These are phyloP conservation scores for Fusarium citri DNA, from an alignment of 2,329 filamentous ascomycete species.

Conservation along the genomic window DNA sequence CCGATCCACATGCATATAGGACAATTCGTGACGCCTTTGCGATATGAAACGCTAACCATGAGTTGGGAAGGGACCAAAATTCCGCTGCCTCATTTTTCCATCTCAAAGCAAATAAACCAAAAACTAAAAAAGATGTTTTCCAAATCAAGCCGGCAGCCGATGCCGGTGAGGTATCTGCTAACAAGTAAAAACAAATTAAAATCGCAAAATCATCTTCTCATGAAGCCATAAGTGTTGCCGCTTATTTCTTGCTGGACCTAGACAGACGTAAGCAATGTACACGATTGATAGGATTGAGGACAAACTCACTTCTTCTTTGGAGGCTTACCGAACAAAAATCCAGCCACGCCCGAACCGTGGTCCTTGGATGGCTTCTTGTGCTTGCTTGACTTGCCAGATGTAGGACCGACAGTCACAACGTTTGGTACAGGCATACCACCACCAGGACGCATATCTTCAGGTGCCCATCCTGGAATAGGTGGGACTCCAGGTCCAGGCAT, in stretches of 20 bases:
- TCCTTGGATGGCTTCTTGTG: slow-evolving; percentile 40
- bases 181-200: slow-evolving; percentile 38
- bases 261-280: slow-evolving; percentile 12
- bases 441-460: slow-evolving; percentile 6
- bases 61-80: slow-evolving; percentile 37
- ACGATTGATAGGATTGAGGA: background rate
- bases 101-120: slow-evolving; percentile 18
- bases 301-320: slow-evolving; percentile 49
- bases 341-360: slow-evolving; percentile 31
- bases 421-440: slow-evolving; percentile 25
- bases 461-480: slow-evolving; percentile 41
- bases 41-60: slow-evolving; percentile 43
- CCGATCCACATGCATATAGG: slow-evolving; percentile 47
- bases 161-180: slow-evolving; percentile 46
- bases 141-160: slow-evolving; percentile 37
- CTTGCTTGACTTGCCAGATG: slow-evolving; percentile 34
- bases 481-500: slow-evolving; percentile 25
- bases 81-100: slow-evolving; percentile 28
- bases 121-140: slow-evolving; percentile 27
- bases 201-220: slow-evolving; percentile 40
- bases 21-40: slow-evolving; percentile 42
- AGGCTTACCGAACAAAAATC: slow-evolving; percentile 48
- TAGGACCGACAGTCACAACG: slow-evolving; percentile 41
- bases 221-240: slow-evolving; percentile 4
- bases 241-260: slow-evolving; percentile 44